phyloP scores from a whole-genome alignment of 1,284 basidiomycete genomes.

The Fomitopsis palustris region DNA sequence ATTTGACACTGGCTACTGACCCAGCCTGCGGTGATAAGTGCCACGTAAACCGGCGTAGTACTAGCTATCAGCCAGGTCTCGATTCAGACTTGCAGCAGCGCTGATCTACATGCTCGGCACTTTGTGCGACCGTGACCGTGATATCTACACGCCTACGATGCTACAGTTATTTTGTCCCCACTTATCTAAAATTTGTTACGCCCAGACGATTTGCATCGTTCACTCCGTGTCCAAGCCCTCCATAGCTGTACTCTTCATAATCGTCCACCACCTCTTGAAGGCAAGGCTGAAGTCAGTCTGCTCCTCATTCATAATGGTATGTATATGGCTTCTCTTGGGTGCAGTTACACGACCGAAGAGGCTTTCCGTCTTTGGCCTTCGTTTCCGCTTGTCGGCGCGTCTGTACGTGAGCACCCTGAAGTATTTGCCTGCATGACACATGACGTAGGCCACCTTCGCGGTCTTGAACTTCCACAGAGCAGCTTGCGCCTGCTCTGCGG shows the following conservation, averaged over 20 bases:
- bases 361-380: background rate
- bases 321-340: background rate
- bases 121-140: too few species aligned
- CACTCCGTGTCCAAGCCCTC: background rate
- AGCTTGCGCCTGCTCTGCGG: background rate
- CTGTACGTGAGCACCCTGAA: background rate
- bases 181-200: too few species aligned
- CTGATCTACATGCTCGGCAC: too few species aligned
- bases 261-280: constrained; percentile 2
- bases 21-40: too few species aligned
- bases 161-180: too few species aligned
- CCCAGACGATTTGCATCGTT: too few species aligned
- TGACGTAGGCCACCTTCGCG: background rate
- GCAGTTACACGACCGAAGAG: background rate
- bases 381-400: background rate
- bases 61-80: too few species aligned
- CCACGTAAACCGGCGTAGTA: too few species aligned
- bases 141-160: too few species aligned
- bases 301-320: background rate
- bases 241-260: background rate
- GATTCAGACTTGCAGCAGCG: too few species aligned
- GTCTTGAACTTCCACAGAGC: background rate
- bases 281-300: background rate
- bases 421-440: background rate
- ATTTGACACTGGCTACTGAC: too few species aligned